Evolutionary conservation across 441 rosid genomes (phyloP), one percentile per base, ranked within the genome.

Genomic region (Metrosideros polymorpha): DNA sequence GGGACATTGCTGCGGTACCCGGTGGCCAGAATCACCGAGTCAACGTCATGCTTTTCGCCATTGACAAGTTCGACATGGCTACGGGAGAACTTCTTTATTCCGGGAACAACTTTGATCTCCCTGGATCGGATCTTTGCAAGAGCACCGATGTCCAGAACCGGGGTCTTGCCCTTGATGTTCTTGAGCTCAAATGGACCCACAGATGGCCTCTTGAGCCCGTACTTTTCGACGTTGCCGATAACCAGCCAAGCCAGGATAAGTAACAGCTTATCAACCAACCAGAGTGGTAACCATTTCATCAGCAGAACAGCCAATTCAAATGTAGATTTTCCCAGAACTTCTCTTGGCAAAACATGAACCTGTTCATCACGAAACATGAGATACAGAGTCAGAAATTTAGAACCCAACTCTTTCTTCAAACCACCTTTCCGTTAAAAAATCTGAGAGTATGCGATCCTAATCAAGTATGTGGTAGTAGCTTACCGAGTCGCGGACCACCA

Each of bases 1-100:
- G 97, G 98, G 83, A 96, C 98, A 88, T 95, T 96, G 93, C 98
- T 96, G 83, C 95, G 90, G 86, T 96, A 96, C 6, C 98, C 96
- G 45, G 97, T 96, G 29, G 98, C 98, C 4, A 95, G 89, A 3
- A 95, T 91, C 18, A 95, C 93, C 1, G 95, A 89, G 83, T 94
- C 96, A 0, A 96, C 90, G 5, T 89, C 92, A 25, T 92, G 92
- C 35, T 82, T 84, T 84, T 93, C 89, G n/a, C 96, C 97, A 29
- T 94, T 92, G 47, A 94, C 90, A 56, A 96, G 91, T 86, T 95
- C 96, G 42, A 93, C 98, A 87, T 89, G 90, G 86, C 89, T 87
- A 51, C 76, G 89, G 7, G 90, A 88, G 89, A 96, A 89, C 71
- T 91, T 92, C 88, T 91, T 95, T 90, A 95, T 91, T 86, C 91